phyloP scores from a whole-genome alignment of 179 eudicot species.

The Silene noctiflora region DNA sequence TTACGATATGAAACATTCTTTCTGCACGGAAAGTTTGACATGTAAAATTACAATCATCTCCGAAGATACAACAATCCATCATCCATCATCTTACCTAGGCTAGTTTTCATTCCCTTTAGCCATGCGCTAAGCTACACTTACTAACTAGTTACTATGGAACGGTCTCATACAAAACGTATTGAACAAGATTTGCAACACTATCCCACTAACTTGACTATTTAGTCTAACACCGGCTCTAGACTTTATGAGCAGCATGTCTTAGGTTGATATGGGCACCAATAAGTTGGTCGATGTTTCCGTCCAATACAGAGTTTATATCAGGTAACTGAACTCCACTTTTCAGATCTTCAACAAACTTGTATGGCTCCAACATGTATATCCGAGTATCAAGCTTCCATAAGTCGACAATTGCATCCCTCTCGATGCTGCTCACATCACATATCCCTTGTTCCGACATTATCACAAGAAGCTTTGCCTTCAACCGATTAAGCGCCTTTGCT shows the following conservation, averaged over 20 bases:
- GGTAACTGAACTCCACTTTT: constrained; percentile 61
- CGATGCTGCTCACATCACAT: constrained; percentile 35
- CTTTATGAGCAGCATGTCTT: constrained; percentile 38
- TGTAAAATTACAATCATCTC: not conserved
- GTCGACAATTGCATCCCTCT: constrained; percentile 32
- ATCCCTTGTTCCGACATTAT: constrained; percentile 52
- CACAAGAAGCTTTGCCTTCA: constrained; percentile 70
- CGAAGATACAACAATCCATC: not conserved
- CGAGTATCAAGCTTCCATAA: constrained; percentile 51
- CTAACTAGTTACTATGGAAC: too few relatives aligned
- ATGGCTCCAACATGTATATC: constrained; percentile 53
- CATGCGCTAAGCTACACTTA: too few relatives aligned
- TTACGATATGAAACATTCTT: too few relatives aligned
- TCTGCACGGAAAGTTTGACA: too few relatives aligned
- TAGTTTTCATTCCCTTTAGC: too few relatives aligned
- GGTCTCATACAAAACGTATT: too few relatives aligned
- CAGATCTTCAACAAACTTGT: constrained; percentile 66
- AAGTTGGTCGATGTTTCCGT: constrained; percentile 68
- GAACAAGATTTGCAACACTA: not conserved
- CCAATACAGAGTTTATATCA: constrained; percentile 63
- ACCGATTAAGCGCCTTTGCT: constrained; percentile 76
- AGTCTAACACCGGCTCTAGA: not conserved
- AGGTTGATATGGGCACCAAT: constrained; percentile 54
- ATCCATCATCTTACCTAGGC: too few relatives aligned
- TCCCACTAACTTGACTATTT: not conserved